A percentile compares a stretch with the other conserved stretches of the same genome.
These are phyloP conservation scores for Nitzschia sp. DNA, from an alignment of 108 stramenopile species.

Conservation along the genomic window DNA sequence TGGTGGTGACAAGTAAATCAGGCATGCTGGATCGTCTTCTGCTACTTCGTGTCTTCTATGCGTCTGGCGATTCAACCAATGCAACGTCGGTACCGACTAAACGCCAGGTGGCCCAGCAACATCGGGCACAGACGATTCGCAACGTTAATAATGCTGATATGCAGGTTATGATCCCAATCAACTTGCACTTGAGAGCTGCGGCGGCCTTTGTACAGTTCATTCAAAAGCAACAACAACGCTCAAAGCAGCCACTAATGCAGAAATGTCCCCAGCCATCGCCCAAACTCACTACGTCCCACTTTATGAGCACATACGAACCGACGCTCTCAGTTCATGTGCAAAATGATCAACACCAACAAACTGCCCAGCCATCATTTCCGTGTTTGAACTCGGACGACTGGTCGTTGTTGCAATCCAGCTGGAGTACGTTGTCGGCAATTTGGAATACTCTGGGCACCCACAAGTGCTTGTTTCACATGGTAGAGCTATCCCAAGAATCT, in stretches of 20 bases:
- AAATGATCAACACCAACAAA: background rate
- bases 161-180: conserved; percentile 11
- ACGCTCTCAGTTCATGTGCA: conserved; percentile 3
- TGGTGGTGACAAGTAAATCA: background rate
- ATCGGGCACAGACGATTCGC: background rate
- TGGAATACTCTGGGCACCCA: conserved; percentile 1
- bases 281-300: conserved; percentile 1
- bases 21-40: conserved; percentile 10
- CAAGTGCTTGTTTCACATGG: conserved; percentile 9
- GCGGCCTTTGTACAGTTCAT: conserved; percentile 1
- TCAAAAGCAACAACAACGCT: background rate
- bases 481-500: too few relatives aligned
- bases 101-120: background rate
- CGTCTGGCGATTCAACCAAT: background rate
- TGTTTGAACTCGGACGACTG: conserved; percentile 18
- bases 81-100: background rate
- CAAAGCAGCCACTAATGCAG: too few relatives aligned
- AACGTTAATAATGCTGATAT: too few relatives aligned
- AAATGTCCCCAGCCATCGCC: background rate
- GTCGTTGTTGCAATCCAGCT: conserved; percentile 5
- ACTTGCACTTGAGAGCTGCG: conserved; percentile 10
- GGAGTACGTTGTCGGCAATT: conserved; percentile 8
- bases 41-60: conserved; percentile 7
- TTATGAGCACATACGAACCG: conserved; percentile 1
- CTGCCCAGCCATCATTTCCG: conserved; percentile 1